Evolutionary conservation across 2,329 filamentous ascomycete species (phyloP).

Genomic region (Pezicula radicicola): DNA sequence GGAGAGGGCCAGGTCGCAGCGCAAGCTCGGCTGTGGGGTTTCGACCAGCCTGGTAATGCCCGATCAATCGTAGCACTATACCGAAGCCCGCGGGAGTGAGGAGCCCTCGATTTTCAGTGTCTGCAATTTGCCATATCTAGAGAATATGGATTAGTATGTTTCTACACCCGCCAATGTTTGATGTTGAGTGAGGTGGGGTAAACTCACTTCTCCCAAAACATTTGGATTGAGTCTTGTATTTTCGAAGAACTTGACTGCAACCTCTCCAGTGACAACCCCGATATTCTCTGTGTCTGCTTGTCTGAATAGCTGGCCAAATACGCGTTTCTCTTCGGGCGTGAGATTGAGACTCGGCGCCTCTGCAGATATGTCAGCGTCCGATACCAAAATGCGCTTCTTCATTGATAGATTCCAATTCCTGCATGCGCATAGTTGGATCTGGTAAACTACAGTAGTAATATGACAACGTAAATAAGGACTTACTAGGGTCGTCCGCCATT

Average conservation of each 20-base stretch:
- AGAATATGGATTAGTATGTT: constrained; percentile 3
- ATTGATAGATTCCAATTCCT: not conserved
- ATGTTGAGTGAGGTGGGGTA: constrained; percentile 25
- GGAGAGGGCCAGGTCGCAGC: constrained; percentile 81
- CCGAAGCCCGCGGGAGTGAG: constrained; percentile 92
- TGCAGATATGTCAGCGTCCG: constrained; percentile 27
- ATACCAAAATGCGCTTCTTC: not conserved
- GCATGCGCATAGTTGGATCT: not conserved
- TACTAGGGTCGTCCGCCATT: constrained; percentile 31
- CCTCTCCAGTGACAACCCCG: constrained; percentile 91
- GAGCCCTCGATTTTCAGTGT: constrained; percentile 92
- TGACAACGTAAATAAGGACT: constrained; percentile 57
- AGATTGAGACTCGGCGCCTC: constrained; percentile 75
- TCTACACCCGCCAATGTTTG: not conserved
- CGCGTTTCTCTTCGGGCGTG: constrained; percentile 85
- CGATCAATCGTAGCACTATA: constrained; percentile 88
- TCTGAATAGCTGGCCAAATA: constrained; percentile 89
- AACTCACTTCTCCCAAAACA: constrained; percentile 74
- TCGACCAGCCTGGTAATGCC: constrained; percentile 86
- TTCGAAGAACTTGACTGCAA: constrained; percentile 97
- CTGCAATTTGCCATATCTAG: constrained; percentile 98
- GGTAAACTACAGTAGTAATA: constrained; percentile 32
- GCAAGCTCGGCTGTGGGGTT: constrained; percentile 80
- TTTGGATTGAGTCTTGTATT: constrained; percentile 86
- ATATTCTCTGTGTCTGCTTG: constrained; percentile 89